Conservation (phyloP, 768 basidiomycete species). For the Podaxis carcinomalis region DNA sequence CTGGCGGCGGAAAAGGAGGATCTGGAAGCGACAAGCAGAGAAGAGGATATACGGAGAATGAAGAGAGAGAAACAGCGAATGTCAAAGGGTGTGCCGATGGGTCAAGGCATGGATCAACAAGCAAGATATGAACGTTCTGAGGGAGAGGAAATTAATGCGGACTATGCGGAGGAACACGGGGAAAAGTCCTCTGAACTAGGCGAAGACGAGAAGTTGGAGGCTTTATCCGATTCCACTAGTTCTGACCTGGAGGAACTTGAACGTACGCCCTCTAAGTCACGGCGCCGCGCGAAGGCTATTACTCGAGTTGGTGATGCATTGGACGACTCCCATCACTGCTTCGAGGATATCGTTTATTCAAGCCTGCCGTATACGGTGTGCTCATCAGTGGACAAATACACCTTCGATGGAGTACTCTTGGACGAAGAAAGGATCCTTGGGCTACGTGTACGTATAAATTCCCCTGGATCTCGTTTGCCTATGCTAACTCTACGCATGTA, state of each 20-base stretch:
- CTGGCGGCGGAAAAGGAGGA: constrained; percentile 3
- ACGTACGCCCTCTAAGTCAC: background rate
- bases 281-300: background rate
- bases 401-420: constrained; percentile 31
- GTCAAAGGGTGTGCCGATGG: background rate
- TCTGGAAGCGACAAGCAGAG: background rate
- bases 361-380: constrained; percentile 24
- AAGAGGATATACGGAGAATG: background rate
- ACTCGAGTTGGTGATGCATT: background rate
- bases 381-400: constrained; percentile 7
- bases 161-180: background rate
- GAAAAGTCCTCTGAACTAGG: background rate
- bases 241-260: background rate
- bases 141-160: background rate
- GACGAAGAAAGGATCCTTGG: constrained; percentile 39
- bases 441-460: constrained; percentile 24
- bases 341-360: constrained; percentile 8
- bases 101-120: background rate
- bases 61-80: background rate
- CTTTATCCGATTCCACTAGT: background rate
- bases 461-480: background rate
- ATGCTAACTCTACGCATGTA: background rate
- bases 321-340: constrained; percentile 9
- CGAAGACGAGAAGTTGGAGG: background rate
- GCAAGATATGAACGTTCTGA: background rate